These are phyloP conservation scores for Linanthus parryae DNA, from an alignment of 148 eudicot genomes.

Conservation along the genomic window DNA sequence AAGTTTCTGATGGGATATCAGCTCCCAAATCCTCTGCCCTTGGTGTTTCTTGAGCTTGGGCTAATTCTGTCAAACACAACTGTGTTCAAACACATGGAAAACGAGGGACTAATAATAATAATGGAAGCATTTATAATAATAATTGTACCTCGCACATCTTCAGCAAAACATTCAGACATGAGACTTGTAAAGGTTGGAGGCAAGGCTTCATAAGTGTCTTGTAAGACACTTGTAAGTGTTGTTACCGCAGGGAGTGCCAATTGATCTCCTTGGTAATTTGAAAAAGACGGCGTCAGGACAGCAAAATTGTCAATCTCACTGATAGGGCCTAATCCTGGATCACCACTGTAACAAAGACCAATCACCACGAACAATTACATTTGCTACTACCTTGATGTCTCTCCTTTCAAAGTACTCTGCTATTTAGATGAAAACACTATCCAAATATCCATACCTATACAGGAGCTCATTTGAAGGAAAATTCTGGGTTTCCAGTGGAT, in stretches of 20 bases:
- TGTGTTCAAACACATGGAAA: background rate
- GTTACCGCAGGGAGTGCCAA: constrained; percentile 1
- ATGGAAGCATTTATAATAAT: background rate
- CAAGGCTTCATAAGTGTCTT: background rate
- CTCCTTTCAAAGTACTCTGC: background rate
- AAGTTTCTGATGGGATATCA: constrained; percentile 1
- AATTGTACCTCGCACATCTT: constrained; percentile 6
- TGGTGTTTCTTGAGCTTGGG: background rate
- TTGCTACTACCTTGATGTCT: background rate
- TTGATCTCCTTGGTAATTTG: background rate
- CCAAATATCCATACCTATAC: background rate
- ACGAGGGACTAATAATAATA: background rate
- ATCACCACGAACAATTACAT: background rate
- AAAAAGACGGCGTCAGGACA: background rate
- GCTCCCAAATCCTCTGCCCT: background rate
- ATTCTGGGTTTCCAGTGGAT: background rate
- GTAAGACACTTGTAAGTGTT: background rate
- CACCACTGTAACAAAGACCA: constrained; percentile 2
- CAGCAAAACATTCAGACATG: background rate
- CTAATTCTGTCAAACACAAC: background rate
- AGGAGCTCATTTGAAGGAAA: background rate
- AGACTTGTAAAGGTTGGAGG: background rate
- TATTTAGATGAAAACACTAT: background rate
- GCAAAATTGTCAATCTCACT: background rate
- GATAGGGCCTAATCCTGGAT: background rate